A percentile compares a stretch with the other conserved stretches of the same genome.
Evolutionary conservation across 225 moss, liverwort and hornwort species (phyloP).

Genomic region (Pseudisothecium myosuroides): DNA sequence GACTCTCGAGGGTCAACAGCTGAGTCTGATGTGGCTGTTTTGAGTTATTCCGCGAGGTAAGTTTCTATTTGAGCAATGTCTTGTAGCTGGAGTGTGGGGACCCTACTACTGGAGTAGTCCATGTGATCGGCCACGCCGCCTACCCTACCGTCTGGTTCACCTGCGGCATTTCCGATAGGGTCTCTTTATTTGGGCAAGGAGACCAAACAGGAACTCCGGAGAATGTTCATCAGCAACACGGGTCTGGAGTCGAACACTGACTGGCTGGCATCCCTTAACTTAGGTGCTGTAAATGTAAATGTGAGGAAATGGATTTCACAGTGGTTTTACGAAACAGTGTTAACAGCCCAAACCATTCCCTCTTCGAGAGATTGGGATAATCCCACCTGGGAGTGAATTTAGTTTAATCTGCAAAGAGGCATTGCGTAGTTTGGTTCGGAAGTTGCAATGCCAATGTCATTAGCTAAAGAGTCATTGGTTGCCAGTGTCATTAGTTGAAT

Average conservation of each 20-base stretch:
- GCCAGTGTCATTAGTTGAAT: too few species aligned
- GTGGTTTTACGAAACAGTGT: fast-evolving
- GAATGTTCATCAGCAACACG: not conserved
- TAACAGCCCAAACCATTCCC: not conserved
- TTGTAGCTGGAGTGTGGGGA: not conserved
- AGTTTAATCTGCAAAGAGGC: too few species aligned
- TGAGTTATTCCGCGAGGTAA: not conserved
- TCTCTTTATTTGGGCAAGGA: not conserved
- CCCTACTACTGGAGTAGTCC: not conserved
- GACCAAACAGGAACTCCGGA: not conserved
- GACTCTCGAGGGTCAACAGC: slow-evolving; percentile 1
- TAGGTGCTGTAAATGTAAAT: not conserved
- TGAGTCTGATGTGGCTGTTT: not conserved
- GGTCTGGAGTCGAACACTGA: not conserved
- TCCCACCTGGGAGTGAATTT: not conserved
- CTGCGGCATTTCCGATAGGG: not conserved
- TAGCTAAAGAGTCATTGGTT: too few species aligned
- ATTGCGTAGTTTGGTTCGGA: fast-evolving
- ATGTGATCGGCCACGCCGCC: not conserved
- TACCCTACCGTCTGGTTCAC: not conserved
- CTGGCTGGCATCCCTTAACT: not conserved
- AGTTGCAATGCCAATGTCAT: too few species aligned
- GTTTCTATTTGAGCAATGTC: not conserved
- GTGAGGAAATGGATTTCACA: not conserved
- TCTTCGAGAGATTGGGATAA: not conserved